phyloP scores from a whole-genome alignment of 108 stramenopile species.

The Pseudonitzschia pungens region DNA sequence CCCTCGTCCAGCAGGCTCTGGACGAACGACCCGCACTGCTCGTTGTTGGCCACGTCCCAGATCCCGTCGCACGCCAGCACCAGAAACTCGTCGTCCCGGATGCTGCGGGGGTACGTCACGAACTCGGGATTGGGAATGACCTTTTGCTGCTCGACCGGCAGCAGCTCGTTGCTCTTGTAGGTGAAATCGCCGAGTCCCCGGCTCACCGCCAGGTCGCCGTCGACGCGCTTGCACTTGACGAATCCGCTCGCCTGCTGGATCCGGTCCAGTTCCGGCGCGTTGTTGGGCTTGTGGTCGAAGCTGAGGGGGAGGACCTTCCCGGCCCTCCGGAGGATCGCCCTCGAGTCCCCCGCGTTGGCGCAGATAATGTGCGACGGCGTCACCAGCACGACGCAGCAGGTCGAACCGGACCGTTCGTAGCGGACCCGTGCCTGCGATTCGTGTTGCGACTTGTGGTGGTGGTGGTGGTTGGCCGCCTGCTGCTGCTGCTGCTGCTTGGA shows the following conservation, averaged over 20 bases:
- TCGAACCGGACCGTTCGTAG: slow-evolving; percentile 82
- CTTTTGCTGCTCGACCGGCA: slow-evolving; percentile 67
- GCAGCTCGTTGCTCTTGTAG: slow-evolving; percentile 51
- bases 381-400: slow-evolving; percentile 83
- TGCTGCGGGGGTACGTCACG: slow-evolving; percentile 56
- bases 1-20: slow-evolving; percentile 58
- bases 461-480: too few relatives aligned
- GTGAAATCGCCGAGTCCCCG: slow-evolving; percentile 93
- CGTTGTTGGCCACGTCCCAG: slow-evolving; percentile 87
- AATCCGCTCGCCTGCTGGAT: slow-evolving; percentile 78
- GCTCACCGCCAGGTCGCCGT: slow-evolving; percentile 96
- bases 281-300: slow-evolving; percentile 96
- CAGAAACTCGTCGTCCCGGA: slow-evolving; percentile 74
- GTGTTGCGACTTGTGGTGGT: too few relatives aligned
- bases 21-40: slow-evolving; percentile 81
- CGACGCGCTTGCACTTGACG: slow-evolving; percentile 84
- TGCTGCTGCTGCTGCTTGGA: background rate
- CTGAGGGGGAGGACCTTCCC: slow-evolving; percentile 70
- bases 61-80: slow-evolving; percentile 92
- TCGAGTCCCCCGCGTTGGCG: slow-evolving; percentile 96
- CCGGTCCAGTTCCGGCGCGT: slow-evolving; percentile 64
- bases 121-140: slow-evolving; percentile 85
- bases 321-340: slow-evolving; percentile 70
- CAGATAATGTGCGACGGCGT: slow-evolving; percentile 90
- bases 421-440: background rate